Conservation (phyloP, 1,139 yeast species). For the Pichia sorboxylosa region DNA sequence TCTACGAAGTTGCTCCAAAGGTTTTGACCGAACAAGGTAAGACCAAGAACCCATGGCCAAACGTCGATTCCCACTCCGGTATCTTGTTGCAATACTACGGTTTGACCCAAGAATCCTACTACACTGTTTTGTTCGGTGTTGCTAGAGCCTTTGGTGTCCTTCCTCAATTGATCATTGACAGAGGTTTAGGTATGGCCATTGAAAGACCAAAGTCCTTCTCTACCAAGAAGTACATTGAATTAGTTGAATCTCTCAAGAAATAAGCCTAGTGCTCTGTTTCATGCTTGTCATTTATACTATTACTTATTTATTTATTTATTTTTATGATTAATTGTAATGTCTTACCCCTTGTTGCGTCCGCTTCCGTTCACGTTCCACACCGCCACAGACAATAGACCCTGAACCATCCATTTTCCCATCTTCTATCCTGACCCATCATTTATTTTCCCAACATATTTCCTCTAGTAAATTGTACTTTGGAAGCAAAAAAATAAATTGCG, state of each 20-base stretch:
- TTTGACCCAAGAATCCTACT: constrained; percentile 87
- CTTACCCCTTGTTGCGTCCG: too few species aligned
- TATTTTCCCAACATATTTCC: too few species aligned
- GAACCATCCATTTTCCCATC: too few species aligned
- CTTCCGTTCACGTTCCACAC: too few species aligned
- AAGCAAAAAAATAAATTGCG: constrained; percentile 35
- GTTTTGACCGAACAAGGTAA: constrained; percentile 94
- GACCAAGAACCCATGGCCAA: constrained; percentile 99
- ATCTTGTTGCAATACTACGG: constrained; percentile 96
- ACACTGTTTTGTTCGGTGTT: constrained; percentile 96
- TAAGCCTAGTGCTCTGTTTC: too few species aligned
- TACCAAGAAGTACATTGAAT: constrained; percentile 53
- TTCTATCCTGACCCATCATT: too few species aligned
- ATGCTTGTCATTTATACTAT: too few species aligned
- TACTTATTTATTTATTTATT: too few species aligned
- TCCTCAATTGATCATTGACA: constrained; percentile 92
- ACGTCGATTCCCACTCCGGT: constrained; percentile 96
- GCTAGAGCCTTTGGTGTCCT: constrained; percentile 96
- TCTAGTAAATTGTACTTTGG: too few species aligned
- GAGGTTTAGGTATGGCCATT: constrained; percentile 90
- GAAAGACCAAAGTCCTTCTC: constrained; percentile 98
- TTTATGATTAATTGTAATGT: too few species aligned
- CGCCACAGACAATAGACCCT: too few species aligned
- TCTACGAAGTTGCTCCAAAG: constrained; percentile 91
- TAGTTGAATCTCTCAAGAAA: too few species aligned